phyloP scores from a whole-genome alignment of 768 basidiomycete genomes.

The Daedalea quercina region DNA sequence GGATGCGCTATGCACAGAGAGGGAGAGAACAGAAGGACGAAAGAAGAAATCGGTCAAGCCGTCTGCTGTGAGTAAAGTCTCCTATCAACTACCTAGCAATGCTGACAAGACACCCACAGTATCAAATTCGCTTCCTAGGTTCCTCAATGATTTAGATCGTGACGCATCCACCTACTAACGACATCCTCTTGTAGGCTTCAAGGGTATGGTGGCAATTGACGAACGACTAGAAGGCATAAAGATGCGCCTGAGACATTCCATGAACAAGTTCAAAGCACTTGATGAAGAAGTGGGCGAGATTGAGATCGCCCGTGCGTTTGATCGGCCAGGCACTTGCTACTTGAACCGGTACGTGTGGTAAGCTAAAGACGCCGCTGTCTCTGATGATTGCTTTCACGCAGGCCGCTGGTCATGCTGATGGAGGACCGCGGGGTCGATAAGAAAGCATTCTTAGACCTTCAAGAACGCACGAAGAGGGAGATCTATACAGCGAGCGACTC shows the following conservation, averaged over 20 bases:
- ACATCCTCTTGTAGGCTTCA: slow-evolving; percentile 36
- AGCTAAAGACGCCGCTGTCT: no score
- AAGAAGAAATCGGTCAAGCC: slow-evolving; percentile 36
- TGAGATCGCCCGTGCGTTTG: slow-evolving; percentile 66
- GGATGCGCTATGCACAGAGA: slow-evolving; percentile 41
- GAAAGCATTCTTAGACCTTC: slow-evolving; percentile 55
- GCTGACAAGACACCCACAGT: slow-evolving; percentile 28
- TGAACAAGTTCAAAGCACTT: slow-evolving; percentile 66
- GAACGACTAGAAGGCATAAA: slow-evolving; percentile 44
- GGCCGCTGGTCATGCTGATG: slow-evolving; percentile 70
- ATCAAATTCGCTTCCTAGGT: slow-evolving; percentile 79
- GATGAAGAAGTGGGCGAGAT: slow-evolving; percentile 46
- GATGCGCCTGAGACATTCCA: slow-evolving; percentile 66
- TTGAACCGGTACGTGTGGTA: slow-evolving; percentile 54
- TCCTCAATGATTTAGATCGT: background rate
- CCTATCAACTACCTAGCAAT: background rate
- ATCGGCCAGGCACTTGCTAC: slow-evolving; percentile 52
- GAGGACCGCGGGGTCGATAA: slow-evolving; percentile 65
- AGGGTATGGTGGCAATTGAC: slow-evolving; percentile 76
- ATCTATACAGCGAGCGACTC: slow-evolving; percentile 57
- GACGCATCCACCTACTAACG: background rate
- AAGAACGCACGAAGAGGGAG: slow-evolving; percentile 48
- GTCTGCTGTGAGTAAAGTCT: slow-evolving; percentile 46
- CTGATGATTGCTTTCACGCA: slow-evolving; percentile 27
- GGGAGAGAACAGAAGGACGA: slow-evolving; percentile 25